phyloP scores from a whole-genome alignment of 1,139 yeast species.

The Candida gigantensis region DNA sequence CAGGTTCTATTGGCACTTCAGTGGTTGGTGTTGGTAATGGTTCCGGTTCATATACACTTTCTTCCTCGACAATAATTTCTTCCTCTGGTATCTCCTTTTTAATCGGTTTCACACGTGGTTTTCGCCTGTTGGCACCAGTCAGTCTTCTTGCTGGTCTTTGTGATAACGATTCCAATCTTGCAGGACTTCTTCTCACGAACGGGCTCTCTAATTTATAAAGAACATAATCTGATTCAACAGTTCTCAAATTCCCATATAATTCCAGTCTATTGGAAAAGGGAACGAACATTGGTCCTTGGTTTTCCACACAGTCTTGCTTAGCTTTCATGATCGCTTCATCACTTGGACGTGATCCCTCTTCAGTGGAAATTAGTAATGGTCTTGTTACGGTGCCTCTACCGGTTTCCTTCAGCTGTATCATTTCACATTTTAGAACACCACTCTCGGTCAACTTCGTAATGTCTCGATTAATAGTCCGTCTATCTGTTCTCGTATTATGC shows the following conservation, averaged over 20 bases:
- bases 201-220: constrained; percentile 20
- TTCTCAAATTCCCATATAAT: constrained; percentile 17
- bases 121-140: constrained; percentile 6
- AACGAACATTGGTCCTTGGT: constrained; percentile 21
- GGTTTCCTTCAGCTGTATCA: constrained; percentile 26
- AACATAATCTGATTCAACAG: constrained; percentile 35
- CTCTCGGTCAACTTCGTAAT: constrained; percentile 27
- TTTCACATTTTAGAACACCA: constrained; percentile 29
- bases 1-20: background rate
- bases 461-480: constrained; percentile 50
- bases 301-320: constrained; percentile 26
- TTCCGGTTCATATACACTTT: background rate
- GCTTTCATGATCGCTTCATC: constrained; percentile 28
- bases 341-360: constrained; percentile 30
- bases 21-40: background rate
- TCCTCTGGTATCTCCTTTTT: constrained; percentile 10
- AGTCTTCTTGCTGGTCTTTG: constrained; percentile 8
- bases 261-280: background rate
- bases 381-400: constrained; percentile 34
- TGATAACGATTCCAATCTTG: constrained; percentile 24
- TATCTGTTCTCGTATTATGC: constrained; percentile 42
- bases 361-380: constrained; percentile 34
- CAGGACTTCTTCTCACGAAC: constrained; percentile 16
- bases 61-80: background rate
- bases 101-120: too few species aligned